Evolutionary conservation across 106 monocot species (phyloP).

Genomic region (Acanthochlamys bracteata): DNA sequence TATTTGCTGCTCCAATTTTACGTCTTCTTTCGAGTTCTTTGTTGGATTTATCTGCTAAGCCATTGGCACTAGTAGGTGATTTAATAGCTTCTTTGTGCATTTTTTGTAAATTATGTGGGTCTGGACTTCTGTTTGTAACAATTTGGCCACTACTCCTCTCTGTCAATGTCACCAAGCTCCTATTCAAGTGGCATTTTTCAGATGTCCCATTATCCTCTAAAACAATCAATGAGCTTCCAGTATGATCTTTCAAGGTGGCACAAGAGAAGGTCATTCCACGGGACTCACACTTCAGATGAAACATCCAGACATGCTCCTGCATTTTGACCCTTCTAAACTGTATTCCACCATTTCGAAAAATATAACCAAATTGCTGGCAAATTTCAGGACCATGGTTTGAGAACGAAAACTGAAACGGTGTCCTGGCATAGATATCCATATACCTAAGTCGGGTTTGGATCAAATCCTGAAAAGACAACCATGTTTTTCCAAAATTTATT

Average conservation of each 20-base stretch:
- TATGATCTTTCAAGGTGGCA: constrained; percentile 8
- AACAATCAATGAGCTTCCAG: constrained; percentile 7
- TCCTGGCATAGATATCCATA: too few species aligned
- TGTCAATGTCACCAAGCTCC: constrained; percentile 1
- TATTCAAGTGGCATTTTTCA: not conserved
- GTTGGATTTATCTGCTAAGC: constrained; percentile 1
- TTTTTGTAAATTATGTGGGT: constrained; percentile 6
- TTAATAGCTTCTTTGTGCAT: not conserved
- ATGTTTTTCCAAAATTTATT: too few species aligned
- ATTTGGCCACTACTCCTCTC: not conserved
- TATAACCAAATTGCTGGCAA: too few species aligned
- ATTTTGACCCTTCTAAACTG: constrained; percentile 5
- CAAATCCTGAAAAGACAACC: too few species aligned
- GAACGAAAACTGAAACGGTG: too few species aligned
- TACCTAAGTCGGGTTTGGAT: too few species aligned
- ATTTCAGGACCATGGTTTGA: too few species aligned
- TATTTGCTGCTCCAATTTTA: constrained; percentile 81
- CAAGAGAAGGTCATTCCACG: constrained; percentile 4
- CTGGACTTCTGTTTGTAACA: too few species aligned
- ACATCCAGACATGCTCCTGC: constrained; percentile 2
- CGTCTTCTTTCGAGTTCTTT: constrained; percentile 58
- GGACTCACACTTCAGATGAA: constrained; percentile 6
- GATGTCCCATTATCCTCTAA: constrained; percentile 3
- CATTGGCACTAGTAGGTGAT: constrained; percentile 2
- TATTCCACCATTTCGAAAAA: too few species aligned